Evolutionary conservation across 2,329 filamentous ascomycete species (phyloP).

Genomic region (Talaromyces albobiverticillius): DNA sequence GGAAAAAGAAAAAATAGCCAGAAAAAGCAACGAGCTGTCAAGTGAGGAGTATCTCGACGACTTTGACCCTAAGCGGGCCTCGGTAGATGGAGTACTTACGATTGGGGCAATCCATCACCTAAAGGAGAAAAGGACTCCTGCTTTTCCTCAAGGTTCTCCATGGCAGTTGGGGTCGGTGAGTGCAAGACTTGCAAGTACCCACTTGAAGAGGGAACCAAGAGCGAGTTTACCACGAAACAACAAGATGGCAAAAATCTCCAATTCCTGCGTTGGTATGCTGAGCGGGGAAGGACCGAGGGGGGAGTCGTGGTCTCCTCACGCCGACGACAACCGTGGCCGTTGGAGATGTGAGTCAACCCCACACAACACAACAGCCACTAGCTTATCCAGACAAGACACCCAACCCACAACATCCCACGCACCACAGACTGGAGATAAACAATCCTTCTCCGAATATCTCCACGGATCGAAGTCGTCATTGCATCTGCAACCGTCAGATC

Average conservation of each 20-base stretch:
- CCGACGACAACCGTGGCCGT: too few species aligned
- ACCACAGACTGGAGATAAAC: neutral
- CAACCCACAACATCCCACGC: neutral
- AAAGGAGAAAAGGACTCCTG: neutral
- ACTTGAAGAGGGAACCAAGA: too few species aligned
- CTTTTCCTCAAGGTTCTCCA: neutral
- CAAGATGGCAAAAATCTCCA: neutral
- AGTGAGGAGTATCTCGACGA: too few species aligned
- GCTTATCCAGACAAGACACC: too few species aligned
- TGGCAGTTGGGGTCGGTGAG: neutral
- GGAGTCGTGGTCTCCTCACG: too few species aligned
- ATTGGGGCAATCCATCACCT: neutral
- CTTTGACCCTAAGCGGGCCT: too few species aligned
- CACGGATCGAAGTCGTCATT: neutral
- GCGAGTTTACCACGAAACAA: neutral
- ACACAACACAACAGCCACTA: too few species aligned
- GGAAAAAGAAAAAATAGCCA: too few species aligned
- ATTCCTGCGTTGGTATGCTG: neutral
- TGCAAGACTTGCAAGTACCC: too few species aligned
- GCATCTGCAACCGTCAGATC: too few species aligned
- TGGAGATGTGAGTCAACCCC: neutral
- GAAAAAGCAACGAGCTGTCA: too few species aligned
- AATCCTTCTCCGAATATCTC: neutral
- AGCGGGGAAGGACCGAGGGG: neutral
- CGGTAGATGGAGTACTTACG: constrained; percentile 3